These are phyloP conservation scores for Amanita pseudoporphyria DNA, from an alignment of 768 basidiomycete species.

Conservation along the genomic window DNA sequence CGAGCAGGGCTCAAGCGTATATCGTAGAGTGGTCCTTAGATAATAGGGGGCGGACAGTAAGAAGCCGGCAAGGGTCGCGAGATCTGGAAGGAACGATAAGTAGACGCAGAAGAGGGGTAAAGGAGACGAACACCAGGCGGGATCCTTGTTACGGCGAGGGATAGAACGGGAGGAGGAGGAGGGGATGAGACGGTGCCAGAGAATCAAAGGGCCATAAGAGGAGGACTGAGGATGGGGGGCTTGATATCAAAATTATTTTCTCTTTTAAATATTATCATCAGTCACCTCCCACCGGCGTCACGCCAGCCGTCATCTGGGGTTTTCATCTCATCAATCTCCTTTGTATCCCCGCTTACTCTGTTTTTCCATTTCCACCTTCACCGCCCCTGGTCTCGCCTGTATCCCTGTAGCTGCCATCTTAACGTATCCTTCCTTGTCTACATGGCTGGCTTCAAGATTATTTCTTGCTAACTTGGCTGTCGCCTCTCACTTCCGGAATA, in stretches of 20 bases:
- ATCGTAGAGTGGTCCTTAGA: slow-evolving; percentile 22
- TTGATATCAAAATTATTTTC: not conserved
- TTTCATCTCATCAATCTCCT: not conserved
- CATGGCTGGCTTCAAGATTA: no score
- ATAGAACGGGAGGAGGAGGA: slow-evolving; percentile 20
- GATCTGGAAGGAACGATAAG: slow-evolving; percentile 36
- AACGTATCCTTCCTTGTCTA: no score
- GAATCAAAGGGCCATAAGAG: slow-evolving; percentile 2
- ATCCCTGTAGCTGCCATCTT: no score
- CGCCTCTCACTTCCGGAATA: no score
- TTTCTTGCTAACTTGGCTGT: no score
- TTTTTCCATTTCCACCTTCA: not conserved
- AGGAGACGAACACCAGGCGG: slow-evolving; percentile 34
- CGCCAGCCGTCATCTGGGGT: not conserved
- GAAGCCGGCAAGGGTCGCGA: slow-evolving; percentile 95
- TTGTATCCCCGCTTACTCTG: not conserved
- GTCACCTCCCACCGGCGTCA: no score
- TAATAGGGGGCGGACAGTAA: slow-evolving; percentile 35
- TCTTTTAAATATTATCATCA: not conserved
- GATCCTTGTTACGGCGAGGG: slow-evolving; percentile 37
- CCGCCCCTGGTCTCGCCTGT: not conserved
- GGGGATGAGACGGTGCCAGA: not conserved
- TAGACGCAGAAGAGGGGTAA: slow-evolving; percentile 11
- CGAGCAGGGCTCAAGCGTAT: slow-evolving; percentile 69
- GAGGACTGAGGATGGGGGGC: not conserved